Percentiles rank a stretch among this genome's conserved stretches.
phyloP scores from a whole-genome alignment of 2,329 filamentous ascomycete species.

The Aureobasidium subglaciale region DNA sequence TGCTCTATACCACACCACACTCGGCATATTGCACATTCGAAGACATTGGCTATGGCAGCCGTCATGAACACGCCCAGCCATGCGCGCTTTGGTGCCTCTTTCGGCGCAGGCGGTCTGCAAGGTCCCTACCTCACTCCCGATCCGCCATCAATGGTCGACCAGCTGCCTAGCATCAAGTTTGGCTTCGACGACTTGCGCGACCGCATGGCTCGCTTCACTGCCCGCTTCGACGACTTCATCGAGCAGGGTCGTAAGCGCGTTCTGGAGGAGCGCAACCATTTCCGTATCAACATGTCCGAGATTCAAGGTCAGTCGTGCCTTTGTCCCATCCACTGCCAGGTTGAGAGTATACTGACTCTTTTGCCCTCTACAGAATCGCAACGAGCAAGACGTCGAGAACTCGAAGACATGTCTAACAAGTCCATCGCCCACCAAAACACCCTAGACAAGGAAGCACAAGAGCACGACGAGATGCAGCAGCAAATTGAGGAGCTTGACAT shows the following conservation, averaged over 20 bases:
- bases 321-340: not conserved
- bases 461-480: conserved; percentile 58
- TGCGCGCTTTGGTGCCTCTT: conserved; percentile 58
- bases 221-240: conserved; percentile 87
- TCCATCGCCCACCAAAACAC: conserved; percentile 64
- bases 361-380: conserved; percentile 63
- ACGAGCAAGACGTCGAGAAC: conserved; percentile 79
- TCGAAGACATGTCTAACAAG: conserved; percentile 72
- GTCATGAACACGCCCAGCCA: conserved; percentile 36
- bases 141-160: conserved; percentile 63
- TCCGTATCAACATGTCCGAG: conserved; percentile 82
- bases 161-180: conserved; percentile 85
- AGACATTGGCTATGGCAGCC: conserved; percentile 27
- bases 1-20: not conserved
- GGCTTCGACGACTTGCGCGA: conserved; percentile 93
- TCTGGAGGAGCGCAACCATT: conserved; percentile 87
- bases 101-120: conserved; percentile 56
- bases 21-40: not conserved
- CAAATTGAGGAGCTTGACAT: conserved; percentile 51
- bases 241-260: conserved; percentile 84
- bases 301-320: conserved; percentile 61
- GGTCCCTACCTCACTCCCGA: conserved; percentile 22
- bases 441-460: conserved; percentile 67
- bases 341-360: conserved; percentile 11
- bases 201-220: conserved; percentile 88